phyloP scores from a whole-genome alignment of 257 asterid species.

The Gardenia jasminoides region DNA sequence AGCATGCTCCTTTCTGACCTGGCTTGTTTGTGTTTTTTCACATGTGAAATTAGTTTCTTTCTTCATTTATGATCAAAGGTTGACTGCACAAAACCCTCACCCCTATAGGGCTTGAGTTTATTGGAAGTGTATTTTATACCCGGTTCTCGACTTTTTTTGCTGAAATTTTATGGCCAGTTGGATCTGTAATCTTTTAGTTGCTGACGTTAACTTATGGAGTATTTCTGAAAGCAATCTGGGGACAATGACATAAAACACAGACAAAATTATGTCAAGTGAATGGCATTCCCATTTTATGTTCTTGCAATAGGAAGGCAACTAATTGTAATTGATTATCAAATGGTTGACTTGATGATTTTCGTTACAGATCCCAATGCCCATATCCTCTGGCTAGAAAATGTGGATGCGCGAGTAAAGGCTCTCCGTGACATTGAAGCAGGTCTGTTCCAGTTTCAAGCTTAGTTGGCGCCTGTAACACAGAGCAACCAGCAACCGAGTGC shows the following conservation, averaged over 20 bases:
- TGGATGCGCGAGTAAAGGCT: conserved; percentile 58
- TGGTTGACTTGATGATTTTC: conserved; percentile 7
- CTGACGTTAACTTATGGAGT: background rate
- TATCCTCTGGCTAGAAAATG: conserved; percentile 65
- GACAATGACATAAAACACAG: background rate
- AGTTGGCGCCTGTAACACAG: background rate
- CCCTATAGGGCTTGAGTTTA: background rate
- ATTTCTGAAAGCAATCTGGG: background rate
- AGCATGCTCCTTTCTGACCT: background rate
- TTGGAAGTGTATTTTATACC: background rate
- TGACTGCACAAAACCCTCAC: background rate
- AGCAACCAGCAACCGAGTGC: background rate
- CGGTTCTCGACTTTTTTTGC: background rate
- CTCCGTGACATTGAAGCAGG: conserved; percentile 79
- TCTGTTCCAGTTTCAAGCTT: background rate
- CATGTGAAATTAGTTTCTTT: background rate
- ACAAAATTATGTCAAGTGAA: background rate
- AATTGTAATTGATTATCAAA: background rate
- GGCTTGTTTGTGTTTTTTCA: background rate
- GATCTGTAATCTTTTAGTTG: background rate
- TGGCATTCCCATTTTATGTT: background rate
- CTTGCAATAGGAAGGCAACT: background rate
- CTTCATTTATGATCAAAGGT: background rate
- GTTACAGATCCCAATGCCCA: conserved; percentile 80
- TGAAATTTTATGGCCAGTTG: background rate